These are phyloP conservation scores for Daldinia loculata DNA, from an alignment of 495 filamentous ascomycete species.

Conservation along the genomic window DNA sequence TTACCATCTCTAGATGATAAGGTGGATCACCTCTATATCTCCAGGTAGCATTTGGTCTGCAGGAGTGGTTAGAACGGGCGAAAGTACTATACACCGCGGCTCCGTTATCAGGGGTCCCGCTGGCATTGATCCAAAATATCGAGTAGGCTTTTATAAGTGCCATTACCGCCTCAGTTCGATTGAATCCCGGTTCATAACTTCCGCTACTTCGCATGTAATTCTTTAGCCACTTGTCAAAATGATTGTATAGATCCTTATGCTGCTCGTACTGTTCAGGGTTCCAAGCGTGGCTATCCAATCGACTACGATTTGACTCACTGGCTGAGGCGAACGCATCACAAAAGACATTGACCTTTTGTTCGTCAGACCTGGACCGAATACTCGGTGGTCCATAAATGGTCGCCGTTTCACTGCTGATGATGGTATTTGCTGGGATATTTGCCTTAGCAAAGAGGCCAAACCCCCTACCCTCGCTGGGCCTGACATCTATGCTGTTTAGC, in stretches of 20 bases:
- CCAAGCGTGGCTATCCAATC: constrained; percentile 62
- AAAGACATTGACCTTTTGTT: not conserved
- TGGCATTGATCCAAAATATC: not conserved
- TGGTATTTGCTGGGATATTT: not conserved
- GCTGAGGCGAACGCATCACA: not conserved
- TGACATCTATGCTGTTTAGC: not conserved
- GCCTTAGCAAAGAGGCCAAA: not conserved
- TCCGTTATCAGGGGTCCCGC: too few species aligned
- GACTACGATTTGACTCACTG: not conserved
- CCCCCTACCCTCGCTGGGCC: not conserved
- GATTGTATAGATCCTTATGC: constrained; percentile 65
- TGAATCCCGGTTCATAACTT: not conserved
- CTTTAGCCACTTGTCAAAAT: not conserved
- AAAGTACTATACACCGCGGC: not conserved
- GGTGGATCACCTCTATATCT: not conserved
- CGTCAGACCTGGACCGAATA: not conserved
- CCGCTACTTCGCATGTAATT: not conserved
- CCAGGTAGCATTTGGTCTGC: not conserved
- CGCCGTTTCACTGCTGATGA: not conserved
- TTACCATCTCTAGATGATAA: not conserved
- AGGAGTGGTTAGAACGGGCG: not conserved
- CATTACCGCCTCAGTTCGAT: not conserved
- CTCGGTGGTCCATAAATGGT: not conserved
- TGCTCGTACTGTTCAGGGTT: constrained; percentile 60
- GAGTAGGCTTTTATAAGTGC: not conserved